Base-by-base conservation (phyloP, 83 land plant genomes). In the Diphasiastrum complanatum region DNA sequence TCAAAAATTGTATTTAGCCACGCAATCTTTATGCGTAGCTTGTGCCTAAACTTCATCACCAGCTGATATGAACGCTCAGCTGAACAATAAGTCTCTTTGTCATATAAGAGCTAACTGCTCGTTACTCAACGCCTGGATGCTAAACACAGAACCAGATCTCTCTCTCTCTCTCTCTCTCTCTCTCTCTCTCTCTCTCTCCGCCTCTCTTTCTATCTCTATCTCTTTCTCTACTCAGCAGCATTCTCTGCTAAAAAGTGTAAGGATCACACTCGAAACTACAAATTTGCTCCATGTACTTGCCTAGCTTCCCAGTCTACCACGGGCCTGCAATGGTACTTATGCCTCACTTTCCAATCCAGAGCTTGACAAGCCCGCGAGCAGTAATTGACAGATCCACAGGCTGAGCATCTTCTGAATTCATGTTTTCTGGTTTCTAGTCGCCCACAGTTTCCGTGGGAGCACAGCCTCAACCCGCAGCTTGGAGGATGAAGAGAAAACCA, bases 361-460 rank as follows among this genome's bases (percentile, higher is more conserved):
- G 87, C 89, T 51, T 87, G 92, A 47, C 92, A 87, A 0, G 83
- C 85, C 1, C 85, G 71, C 0, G 92, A 87, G 71, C 92, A 86
- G 71, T 86, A 86, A 54, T 76, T 84, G 26, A 77, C 85, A 14
- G 53, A 43, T 8, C 89, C 82, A 53, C 92, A 87, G 4, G 77
- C 92, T 0, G 89, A 87, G 47, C 92, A 87, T 43, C 89, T 61
- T 28, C 92, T 48, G 72, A 81, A 87, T 75, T 84, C 92, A 61
- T 84, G 80, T 47, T 66, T 49, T 41, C 85, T 27, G 0, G 85
- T 81, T 70, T 87, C 92, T 45, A 81, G 75, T 63, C 85, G 32
- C 2, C 95, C 95, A 41, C 95, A 87, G 2, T 78, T 76, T 24
- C 38, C 65, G 64, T 87, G 83, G 5, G 90, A 67, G 52, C 70